These are phyloP conservation scores for Bocquillonia castaneifolia DNA, from an alignment of 441 rosid genomes.

Conservation along the genomic window DNA sequence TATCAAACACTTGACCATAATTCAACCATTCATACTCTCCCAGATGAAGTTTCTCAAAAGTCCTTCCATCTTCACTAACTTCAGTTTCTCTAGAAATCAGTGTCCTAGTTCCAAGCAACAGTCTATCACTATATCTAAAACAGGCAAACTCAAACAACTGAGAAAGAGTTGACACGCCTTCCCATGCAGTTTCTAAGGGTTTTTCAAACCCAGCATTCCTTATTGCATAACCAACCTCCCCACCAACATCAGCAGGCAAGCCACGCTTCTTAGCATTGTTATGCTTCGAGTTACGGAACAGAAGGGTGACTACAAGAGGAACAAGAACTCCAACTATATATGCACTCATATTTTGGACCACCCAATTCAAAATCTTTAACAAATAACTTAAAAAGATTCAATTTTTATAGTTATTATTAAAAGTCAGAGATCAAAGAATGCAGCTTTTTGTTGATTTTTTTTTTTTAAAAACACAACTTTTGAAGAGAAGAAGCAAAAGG, in stretches of 20 bases:
- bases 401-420: too few species aligned
- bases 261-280: conserved; percentile 63
- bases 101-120: conserved; percentile 71
- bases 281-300: conserved; percentile 58
- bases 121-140: conserved; percentile 44
- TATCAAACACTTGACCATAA: conserved; percentile 52
- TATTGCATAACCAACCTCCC: conserved; percentile 71
- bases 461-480: conserved; percentile 16
- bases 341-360: conserved; percentile 49
- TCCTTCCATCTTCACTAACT: conserved; percentile 53
- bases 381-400: neutral
- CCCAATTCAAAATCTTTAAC: neutral
- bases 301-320: conserved; percentile 64
- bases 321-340: conserved; percentile 66
- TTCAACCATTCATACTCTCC: conserved; percentile 90
- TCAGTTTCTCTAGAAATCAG: conserved; percentile 62
- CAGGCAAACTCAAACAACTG: conserved; percentile 86
- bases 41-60: conserved; percentile 89
- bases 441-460: too few species aligned
- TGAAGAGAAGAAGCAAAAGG: neutral
- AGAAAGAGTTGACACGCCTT: conserved; percentile 72
- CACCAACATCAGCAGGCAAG: conserved; percentile 69
- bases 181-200: conserved; percentile 73
- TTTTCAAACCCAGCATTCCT: conserved; percentile 50
- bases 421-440: too few species aligned